phyloP scores from a whole-genome alignment of 768 basidiomycete genomes.

The Russula olivacea region DNA sequence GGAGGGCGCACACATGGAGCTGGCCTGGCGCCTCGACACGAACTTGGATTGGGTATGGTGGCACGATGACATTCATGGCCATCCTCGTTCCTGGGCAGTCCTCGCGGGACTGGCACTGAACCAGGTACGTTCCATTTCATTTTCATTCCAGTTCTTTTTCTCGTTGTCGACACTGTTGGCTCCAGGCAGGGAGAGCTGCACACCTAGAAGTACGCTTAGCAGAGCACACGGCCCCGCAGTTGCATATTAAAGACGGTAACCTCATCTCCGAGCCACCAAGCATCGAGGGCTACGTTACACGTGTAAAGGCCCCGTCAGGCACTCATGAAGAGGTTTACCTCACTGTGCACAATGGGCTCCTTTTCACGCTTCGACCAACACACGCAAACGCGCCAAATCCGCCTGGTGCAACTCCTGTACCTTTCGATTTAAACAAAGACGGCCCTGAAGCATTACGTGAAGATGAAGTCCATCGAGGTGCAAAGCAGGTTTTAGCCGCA shows the following conservation, averaged over 20 bases:
- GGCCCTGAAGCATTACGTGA: conserved; percentile 36
- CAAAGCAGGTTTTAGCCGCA: conserved; percentile 55
- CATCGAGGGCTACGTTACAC: conserved; percentile 82
- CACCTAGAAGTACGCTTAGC: conserved; percentile 71
- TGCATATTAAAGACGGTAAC: conserved; percentile 42
- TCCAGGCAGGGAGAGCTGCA: conserved; percentile 39
- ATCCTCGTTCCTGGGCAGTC: conserved; percentile 61
- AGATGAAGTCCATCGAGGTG: conserved; percentile 56
- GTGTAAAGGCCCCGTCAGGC: conserved; percentile 55
- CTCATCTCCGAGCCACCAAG: conserved; percentile 67
- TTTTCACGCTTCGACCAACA: conserved; percentile 53
- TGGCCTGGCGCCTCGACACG: conserved; percentile 73
- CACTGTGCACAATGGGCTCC: conserved; percentile 60
- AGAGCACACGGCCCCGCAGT: conserved; percentile 52
- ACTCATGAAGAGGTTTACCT: conserved; percentile 60
- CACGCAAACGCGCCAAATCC: conserved; percentile 65
- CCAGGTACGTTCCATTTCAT: conserved; percentile 46
- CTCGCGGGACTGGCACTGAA: conserved; percentile 69
- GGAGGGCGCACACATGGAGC: conserved; percentile 54
- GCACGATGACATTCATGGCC: conserved; percentile 57
- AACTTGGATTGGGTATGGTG: conserved; percentile 86
- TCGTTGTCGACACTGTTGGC: conserved; percentile 12
- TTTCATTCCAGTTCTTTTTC: conserved; percentile 7
- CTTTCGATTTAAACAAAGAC: conserved; percentile 29
- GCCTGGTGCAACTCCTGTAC: conserved; percentile 44